These are phyloP conservation scores for Globisporangium emineosum DNA, from an alignment of 352 stramenopile genomes.

Conservation along the genomic window DNA sequence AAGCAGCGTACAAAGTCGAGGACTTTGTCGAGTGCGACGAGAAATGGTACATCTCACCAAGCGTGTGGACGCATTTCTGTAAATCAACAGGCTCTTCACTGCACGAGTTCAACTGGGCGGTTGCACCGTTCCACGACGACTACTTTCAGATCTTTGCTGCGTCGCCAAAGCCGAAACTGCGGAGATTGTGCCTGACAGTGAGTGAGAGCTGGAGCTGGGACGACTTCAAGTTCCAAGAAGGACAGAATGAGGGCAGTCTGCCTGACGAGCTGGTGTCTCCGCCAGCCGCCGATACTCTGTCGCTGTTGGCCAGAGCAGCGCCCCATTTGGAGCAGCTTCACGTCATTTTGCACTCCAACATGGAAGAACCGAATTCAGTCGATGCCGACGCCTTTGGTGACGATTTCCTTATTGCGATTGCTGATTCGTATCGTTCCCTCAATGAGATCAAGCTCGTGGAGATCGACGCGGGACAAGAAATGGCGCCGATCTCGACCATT, in stretches of 20 bases:
- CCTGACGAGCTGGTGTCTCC: slow-evolving; percentile 11
- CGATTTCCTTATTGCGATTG: slow-evolving; percentile 7
- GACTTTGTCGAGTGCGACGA: slow-evolving; percentile 24
- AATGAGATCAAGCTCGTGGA: slow-evolving; percentile 12
- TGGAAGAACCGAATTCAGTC: slow-evolving; percentile 3
- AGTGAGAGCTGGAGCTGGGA: slow-evolving; percentile 20
- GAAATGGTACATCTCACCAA: slow-evolving; percentile 14
- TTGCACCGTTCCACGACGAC: slow-evolving; percentile 16
- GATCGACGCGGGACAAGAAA: slow-evolving; percentile 8
- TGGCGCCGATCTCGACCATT: slow-evolving; percentile 13
- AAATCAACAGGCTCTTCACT: neutral
- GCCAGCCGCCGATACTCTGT: slow-evolving; percentile 11
- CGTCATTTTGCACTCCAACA: slow-evolving; percentile 16
- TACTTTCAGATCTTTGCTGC: slow-evolving; percentile 14
- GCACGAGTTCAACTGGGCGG: slow-evolving; percentile 21
- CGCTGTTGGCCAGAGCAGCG: neutral
- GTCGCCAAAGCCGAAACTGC: slow-evolving; percentile 10
- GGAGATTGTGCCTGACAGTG: slow-evolving; percentile 10
- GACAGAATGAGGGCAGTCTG: neutral
- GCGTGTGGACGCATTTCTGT: slow-evolving; percentile 10
- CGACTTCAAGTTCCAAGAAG: slow-evolving; percentile 4
- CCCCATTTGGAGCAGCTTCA: slow-evolving; percentile 8
- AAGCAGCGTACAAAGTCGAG: slow-evolving; percentile 15
- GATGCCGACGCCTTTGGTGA: slow-evolving; percentile 15
- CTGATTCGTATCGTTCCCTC: slow-evolving; percentile 6